Conservation (phyloP, 116 monocot genomes). For the Cymodocea nodosa region DNA sequence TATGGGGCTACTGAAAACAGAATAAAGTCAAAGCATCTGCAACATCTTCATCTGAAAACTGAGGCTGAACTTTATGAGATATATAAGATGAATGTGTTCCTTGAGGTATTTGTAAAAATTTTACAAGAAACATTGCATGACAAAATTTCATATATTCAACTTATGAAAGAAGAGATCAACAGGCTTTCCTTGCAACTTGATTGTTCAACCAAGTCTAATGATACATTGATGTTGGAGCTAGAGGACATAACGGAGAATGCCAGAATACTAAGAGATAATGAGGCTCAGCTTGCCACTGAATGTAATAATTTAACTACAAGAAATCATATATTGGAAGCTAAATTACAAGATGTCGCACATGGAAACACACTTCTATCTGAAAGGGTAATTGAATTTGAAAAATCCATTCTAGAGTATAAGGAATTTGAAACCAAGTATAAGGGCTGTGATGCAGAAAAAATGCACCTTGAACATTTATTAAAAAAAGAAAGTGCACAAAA, state of each 20-base stretch:
- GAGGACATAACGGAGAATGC: constrained; percentile 30
- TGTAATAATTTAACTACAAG: constrained; percentile 40
- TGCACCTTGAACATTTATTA: constrained; percentile 32
- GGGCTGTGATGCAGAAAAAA: constrained; percentile 39
- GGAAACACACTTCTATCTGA: constrained; percentile 43
- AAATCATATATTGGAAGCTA: constrained; percentile 46
- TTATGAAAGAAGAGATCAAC: constrained; percentile 29
- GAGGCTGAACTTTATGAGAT: constrained; percentile 53
- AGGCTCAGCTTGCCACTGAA: constrained; percentile 23
- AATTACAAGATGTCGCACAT: constrained; percentile 30
- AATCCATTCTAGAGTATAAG: constrained; percentile 19
- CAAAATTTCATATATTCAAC: constrained; percentile 18
- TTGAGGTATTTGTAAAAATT: constrained; percentile 46
- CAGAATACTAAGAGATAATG: constrained; percentile 31
- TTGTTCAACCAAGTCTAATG: constrained; percentile 28
- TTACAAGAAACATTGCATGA: constrained; percentile 48
- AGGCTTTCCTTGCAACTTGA: constrained; percentile 39
- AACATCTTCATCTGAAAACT: constrained; percentile 12
- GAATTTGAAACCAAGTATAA: constrained; percentile 35
- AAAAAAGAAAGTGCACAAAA: constrained; percentile 44
- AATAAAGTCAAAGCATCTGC: constrained; percentile 10
- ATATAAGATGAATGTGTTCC: constrained; percentile 25
- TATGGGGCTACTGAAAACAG: constrained; percentile 13
- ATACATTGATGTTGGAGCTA: constrained; percentile 29
- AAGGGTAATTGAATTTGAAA: constrained; percentile 40